Evolutionary conservation across 2,329 filamentous ascomycete genomes (phyloP), one percentile per base, ranked within the genome.

Genomic region (Arthrobotrys iridis): DNA sequence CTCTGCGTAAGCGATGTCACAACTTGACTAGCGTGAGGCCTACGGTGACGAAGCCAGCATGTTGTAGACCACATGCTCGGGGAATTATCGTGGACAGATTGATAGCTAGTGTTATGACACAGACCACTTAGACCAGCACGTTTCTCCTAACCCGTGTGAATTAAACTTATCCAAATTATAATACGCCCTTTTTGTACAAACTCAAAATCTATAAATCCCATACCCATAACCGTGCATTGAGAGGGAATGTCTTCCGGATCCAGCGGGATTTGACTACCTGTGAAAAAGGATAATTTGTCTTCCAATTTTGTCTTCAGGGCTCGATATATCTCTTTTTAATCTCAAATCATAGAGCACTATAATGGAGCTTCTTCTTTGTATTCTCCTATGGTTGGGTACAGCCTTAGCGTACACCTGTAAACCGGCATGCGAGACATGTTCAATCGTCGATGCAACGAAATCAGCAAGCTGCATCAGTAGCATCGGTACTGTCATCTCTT

Each of bases 341-440:
- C n/a, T 50, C 22, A n/a, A 26, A 11, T 18, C 46, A 52, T 33
- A 55, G 11, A 5, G 18, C 6, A 15, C 22, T 13, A 58, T 15
- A 26, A 50, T 73, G 33, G 66, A 72, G 41, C 37, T 22, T 2
- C 13, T 73, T 22, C 20, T 48, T 13, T 26, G 30, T 4, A 22
- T n/a, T 3, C 15, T 60, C 7, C 1, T 74, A 11, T 62, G 43
- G 33, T 11, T 52, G 10, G 35, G 55, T 2, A 28, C 28, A 2
- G 62, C 37, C 4, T 4, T 67, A 7, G 62, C 55, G 1, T 68
- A 73, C 11, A 18, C 20, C 26, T 75, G 71, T 33, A 41, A 45
- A 18, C 35, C 57, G 4, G 3, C 40, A 15, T 75, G 35, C 26
- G 11, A 7, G 20, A 22, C 46, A 15, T 75, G 71, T 28, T 37